Evolutionary conservation across 2,329 filamentous ascomycete genomes (phyloP).

Genomic region (Daldinia sp.): DNA sequence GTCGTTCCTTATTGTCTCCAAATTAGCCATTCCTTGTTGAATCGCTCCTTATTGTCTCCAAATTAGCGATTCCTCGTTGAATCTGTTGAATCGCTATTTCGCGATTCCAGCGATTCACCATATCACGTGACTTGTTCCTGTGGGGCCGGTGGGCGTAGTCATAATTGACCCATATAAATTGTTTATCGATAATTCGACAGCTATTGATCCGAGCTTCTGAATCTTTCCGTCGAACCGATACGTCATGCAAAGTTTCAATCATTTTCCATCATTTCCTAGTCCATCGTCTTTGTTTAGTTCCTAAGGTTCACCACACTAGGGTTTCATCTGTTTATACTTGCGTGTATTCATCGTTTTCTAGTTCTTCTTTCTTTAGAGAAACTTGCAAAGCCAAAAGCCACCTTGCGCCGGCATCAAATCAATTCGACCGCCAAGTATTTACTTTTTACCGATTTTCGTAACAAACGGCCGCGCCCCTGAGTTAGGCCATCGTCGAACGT

Average conservation of each 20-base stretch:
- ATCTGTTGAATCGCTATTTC: no score
- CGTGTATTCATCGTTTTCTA: background rate
- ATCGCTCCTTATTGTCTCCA: no score
- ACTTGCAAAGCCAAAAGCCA: background rate
- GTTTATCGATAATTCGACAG: slow-evolving; percentile 27
- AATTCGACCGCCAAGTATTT: slow-evolving; percentile 12
- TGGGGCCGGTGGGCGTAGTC: no score
- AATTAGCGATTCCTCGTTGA: no score
- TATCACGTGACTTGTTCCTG: no score
- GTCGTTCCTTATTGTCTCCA: no score
- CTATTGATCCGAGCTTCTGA: slow-evolving; percentile 23
- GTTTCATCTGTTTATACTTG: slow-evolving; percentile 6
- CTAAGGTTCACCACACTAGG: background rate
- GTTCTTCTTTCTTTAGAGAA: background rate
- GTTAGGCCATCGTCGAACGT: background rate
- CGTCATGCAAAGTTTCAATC: slow-evolving; percentile 30
- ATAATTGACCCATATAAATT: background rate
- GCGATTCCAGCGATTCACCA: no score
- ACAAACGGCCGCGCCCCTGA: background rate
- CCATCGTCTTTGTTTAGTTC: slow-evolving; percentile 11
- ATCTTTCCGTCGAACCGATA: slow-evolving; percentile 31
- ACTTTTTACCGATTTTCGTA: background rate
- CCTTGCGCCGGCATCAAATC: background rate
- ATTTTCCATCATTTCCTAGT: slow-evolving; percentile 2
- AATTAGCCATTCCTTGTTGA: no score